A percentile compares a stretch with the other conserved stretches of the same genome.
Evolutionary conservation across 83 land plant genomes (phyloP).

Genomic region (Thuja plicata): DNA sequence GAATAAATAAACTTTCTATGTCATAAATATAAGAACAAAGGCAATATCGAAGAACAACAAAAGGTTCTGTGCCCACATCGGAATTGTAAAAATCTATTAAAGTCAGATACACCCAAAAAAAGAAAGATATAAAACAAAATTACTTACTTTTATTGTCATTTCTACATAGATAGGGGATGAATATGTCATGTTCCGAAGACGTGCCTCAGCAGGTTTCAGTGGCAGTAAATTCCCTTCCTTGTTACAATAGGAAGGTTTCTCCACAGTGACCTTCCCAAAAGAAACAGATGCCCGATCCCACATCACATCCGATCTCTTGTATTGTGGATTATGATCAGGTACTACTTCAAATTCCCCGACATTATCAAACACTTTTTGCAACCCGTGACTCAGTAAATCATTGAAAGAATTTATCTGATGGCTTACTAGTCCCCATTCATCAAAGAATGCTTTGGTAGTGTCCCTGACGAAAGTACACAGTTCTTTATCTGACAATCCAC

Average conservation of each 20-base stretch:
- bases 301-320: constrained; percentile 23
- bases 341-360: constrained; percentile 43
- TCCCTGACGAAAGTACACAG: constrained; percentile 34
- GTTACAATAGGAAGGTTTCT: constrained; percentile 39
- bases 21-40: not conserved
- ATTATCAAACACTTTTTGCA: constrained; percentile 53
- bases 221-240: constrained; percentile 17
- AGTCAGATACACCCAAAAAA: not conserved
- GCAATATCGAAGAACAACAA: not conserved
- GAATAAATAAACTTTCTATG: not conserved
- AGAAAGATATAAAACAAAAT: not conserved
- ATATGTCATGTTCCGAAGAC: constrained; percentile 63
- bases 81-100: not conserved
- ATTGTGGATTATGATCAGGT: constrained; percentile 59
- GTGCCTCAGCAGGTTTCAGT: constrained; percentile 52
- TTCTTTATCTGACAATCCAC: constrained; percentile 17
- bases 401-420: constrained; percentile 66
- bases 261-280: constrained; percentile 61
- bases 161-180: constrained; percentile 45
- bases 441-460: constrained; percentile 44
- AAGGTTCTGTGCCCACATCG: not conserved
- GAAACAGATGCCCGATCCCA: constrained; percentile 48
- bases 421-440: constrained; percentile 53
- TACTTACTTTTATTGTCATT: constrained; percentile 34
- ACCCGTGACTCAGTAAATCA: constrained; percentile 41